A percentile compares a stretch with the other conserved stretches of the same genome.
Evolutionary conservation across 768 basidiomycete genomes (phyloP).

Genomic region (Nevesoporus exiguus): DNA sequence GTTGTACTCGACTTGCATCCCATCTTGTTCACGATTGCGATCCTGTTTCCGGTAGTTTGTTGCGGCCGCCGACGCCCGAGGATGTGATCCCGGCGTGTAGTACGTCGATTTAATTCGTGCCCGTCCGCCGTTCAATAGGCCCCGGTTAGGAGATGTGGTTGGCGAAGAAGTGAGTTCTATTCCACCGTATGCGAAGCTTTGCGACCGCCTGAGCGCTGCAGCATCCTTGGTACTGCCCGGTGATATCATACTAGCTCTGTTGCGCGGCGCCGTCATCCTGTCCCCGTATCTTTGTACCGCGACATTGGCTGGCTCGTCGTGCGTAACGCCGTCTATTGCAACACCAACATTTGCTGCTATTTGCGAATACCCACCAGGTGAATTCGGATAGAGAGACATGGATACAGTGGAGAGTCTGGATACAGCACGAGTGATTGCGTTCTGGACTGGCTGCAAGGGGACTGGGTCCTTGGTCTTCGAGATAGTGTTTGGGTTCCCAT

Average conservation of each 20-base stretch:
- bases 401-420: conserved; percentile 41
- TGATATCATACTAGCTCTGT: conserved; percentile 25
- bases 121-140: conserved; percentile 46
- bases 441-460: conserved; percentile 41
- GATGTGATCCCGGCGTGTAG: conserved; percentile 51
- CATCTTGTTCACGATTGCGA: conserved; percentile 33
- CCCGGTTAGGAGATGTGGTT: conserved; percentile 21
- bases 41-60: conserved; percentile 33
- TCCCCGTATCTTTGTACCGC: conserved; percentile 35
- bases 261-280: conserved; percentile 20
- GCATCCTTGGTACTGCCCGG: conserved; percentile 18
- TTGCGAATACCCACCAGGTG: conserved; percentile 34
- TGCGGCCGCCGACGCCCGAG: conserved; percentile 49
- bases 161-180: conserved; percentile 47
- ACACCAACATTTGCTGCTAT: conserved; percentile 30
- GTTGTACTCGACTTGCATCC: conserved; percentile 24
- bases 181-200: conserved; percentile 50
- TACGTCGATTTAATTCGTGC: conserved; percentile 69
- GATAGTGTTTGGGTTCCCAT: conserved; percentile 20
- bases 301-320: conserved; percentile 39
- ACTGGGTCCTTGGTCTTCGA: conserved; percentile 26
- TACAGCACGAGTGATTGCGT: conserved; percentile 39
- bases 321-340: conserved; percentile 37
- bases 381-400: conserved; percentile 45
- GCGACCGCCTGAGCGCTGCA: conserved; percentile 27